Percentiles rank a stretch among this genome's conserved stretches.
phyloP scores from a whole-genome alignment of 1,284 basidiomycete genomes.

The Apiotrichum laibachii region DNA sequence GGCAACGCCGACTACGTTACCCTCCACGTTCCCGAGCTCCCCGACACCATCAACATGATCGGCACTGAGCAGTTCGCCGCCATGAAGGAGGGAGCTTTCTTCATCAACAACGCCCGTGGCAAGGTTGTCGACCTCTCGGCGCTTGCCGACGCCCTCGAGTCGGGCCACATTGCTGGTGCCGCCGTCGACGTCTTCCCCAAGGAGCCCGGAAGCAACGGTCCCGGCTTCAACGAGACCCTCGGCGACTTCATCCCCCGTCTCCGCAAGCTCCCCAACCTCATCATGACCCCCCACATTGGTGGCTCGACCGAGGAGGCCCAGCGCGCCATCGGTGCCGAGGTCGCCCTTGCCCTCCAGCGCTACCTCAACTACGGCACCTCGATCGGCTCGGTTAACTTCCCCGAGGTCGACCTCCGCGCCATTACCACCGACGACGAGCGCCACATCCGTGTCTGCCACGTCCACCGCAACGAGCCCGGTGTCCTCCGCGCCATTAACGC shows the following conservation, averaged over 20 bases:
- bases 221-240: constrained; percentile 75
- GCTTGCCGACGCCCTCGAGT: constrained; percentile 75
- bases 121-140: constrained; percentile 93
- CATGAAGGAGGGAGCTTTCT: constrained; percentile 94
- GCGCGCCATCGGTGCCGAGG: constrained; percentile 94
- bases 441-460: constrained; percentile 88
- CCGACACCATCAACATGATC: constrained; percentile 96
- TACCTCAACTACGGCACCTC: constrained; percentile 93
- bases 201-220: constrained; percentile 88
- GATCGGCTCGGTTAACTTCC: constrained; percentile 95
- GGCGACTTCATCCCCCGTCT: constrained; percentile 77
- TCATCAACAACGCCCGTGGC: constrained; percentile 97
- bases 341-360: constrained; percentile 75
- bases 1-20: constrained; percentile 86
- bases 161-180: constrained; percentile 84
- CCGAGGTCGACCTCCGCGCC: constrained; percentile 92
- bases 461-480: constrained; percentile 96
- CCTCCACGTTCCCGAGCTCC: constrained; percentile 92
- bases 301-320: constrained; percentile 99
- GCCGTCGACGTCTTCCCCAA: constrained; percentile 93
- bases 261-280: constrained; percentile 75
- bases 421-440: constrained; percentile 77
- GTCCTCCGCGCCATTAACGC: constrained; percentile 95
- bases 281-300: constrained; percentile 97
- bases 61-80: constrained; percentile 68